Evolutionary conservation across 805 yeast genomes (phyloP).

Genomic region (Dipodascus geniculatus): DNA sequence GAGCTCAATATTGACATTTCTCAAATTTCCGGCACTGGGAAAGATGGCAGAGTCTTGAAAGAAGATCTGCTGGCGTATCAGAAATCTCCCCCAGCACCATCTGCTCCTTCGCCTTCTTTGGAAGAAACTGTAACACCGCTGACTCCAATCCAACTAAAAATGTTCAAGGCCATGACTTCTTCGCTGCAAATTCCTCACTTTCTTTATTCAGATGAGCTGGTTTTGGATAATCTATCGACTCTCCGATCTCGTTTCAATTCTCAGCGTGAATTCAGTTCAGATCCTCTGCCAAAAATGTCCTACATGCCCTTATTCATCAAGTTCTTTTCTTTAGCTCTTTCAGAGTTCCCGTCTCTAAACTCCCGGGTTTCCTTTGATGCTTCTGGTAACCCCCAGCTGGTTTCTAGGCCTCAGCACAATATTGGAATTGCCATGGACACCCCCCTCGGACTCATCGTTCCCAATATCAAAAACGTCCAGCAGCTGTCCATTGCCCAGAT

Average conservation of each 20-base stretch:
- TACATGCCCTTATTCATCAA: slow-evolving; percentile 27
- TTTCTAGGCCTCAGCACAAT: slow-evolving; percentile 20
- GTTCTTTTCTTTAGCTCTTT: slow-evolving; percentile 22
- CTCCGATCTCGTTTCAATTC: slow-evolving; percentile 18
- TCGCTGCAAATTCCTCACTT: slow-evolving; percentile 25
- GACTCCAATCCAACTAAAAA: slow-evolving; percentile 22
- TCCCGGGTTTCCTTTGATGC: slow-evolving; percentile 15
- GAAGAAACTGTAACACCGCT: slow-evolving; percentile 15
- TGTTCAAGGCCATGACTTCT: slow-evolving; percentile 25
- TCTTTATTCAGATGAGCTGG: slow-evolving; percentile 24
- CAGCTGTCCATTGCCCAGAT: slow-evolving; percentile 19
- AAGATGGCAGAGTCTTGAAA: slow-evolving; percentile 24
- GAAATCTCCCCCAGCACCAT: slow-evolving; percentile 1
- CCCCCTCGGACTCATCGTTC: slow-evolving; percentile 24
- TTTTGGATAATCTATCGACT: slow-evolving; percentile 18
- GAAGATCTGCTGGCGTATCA: slow-evolving; percentile 20
- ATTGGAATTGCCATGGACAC: slow-evolving; percentile 27
- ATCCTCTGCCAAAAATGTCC: slow-evolving; percentile 15
- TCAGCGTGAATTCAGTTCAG: slow-evolving; percentile 8
- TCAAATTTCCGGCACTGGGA: slow-evolving; percentile 21
- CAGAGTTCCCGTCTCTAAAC: slow-evolving; percentile 21
- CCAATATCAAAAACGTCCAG: slow-evolving; percentile 23
- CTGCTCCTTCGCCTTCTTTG: slow-evolving; percentile 4
- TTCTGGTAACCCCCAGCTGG: slow-evolving; percentile 14
- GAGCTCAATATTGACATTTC: slow-evolving; percentile 20